Evolutionary conservation across 1,284 basidiomycete species (phyloP), one percentile per base, ranked within the genome.

Genomic region (Apiotrichum gamsii): DNA sequence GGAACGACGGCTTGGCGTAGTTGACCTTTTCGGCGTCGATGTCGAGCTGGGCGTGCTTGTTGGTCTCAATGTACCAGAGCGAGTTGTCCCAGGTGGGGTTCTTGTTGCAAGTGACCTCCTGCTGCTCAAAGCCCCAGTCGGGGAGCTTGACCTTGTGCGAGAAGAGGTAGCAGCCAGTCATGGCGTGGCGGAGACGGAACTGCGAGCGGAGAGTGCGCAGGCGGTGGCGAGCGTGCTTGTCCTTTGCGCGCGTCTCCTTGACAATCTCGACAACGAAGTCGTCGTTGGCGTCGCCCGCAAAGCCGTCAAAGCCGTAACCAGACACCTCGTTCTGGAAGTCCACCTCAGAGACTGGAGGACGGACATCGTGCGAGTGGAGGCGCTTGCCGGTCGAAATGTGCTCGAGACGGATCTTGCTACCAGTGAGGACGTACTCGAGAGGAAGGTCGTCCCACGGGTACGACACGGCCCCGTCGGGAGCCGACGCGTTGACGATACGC

Each of bases 241-340:
- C 88, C 43, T 72, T 77, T 60, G 67, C 69, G 28, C 66, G 54
- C 3, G 67, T 69, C 43, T 62, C 49, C 15, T 55, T 74, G 28
- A 85, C 82, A 46, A 98, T 90, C 72, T 97, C 93, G 37, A 98
- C 78, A 53, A 86, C 76, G 82, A 91, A 99, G 69, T 97, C 90
- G 69, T 98, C 94, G 69, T 98, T 97, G 44, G 83, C 80, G 65
- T 97, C 94, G 20, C 72, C 72, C 19, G 59, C 64, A 44, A 73
- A 72, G 5, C 69, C 66, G 20, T 11, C 75, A 75, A 88, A 84
- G 3, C 95, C 95, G 63, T 99, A 99, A 1, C 77, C 90, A 1
- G 91, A 94, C 0, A 97, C 93, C 69, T 99, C 95, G 65, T 97
- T 94, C 76, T 98, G 95, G 77, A 96, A 99, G 60, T 99, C 95